A percentile compares a stretch with the other conserved stretches of the same genome.
phyloP scores from a whole-genome alignment of 305 asterid genomes.

The Fraxinus sp. region DNA sequence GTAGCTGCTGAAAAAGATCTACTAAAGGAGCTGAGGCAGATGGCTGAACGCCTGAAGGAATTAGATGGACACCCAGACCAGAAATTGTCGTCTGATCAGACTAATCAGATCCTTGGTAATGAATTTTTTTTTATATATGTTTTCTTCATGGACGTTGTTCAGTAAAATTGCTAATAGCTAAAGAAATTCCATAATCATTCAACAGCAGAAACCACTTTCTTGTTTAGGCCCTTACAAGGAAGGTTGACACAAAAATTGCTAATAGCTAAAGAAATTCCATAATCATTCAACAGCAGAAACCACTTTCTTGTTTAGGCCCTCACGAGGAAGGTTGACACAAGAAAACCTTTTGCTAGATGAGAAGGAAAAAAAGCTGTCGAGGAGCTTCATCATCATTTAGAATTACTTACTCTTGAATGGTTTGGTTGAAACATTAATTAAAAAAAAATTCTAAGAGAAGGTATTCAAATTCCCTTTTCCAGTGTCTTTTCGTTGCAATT shows the following conservation, averaged over 20 bases:
- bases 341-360: not conserved
- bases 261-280: not conserved
- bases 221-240: not conserved
- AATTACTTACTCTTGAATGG: not conserved
- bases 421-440: not conserved
- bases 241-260: not conserved
- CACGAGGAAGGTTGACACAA: not conserved
- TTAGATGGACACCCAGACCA: constrained; percentile 59
- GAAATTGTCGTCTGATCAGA: constrained; percentile 52
- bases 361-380: not conserved
- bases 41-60: constrained; percentile 66
- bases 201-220: not conserved
- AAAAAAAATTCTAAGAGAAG: not conserved
- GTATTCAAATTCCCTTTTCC: not conserved
- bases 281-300: not conserved
- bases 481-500: not conserved
- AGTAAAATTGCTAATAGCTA: not conserved
- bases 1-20: constrained; percentile 68
- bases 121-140: not conserved
- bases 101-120: constrained; percentile 59
- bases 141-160: not conserved
- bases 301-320: not conserved
- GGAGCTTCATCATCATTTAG: not conserved
- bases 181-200: not conserved
- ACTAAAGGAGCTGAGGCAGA: constrained; percentile 63